Evolutionary conservation across 1,284 basidiomycete genomes (phyloP).

Genomic region (Phaffia rhodozyma): DNA sequence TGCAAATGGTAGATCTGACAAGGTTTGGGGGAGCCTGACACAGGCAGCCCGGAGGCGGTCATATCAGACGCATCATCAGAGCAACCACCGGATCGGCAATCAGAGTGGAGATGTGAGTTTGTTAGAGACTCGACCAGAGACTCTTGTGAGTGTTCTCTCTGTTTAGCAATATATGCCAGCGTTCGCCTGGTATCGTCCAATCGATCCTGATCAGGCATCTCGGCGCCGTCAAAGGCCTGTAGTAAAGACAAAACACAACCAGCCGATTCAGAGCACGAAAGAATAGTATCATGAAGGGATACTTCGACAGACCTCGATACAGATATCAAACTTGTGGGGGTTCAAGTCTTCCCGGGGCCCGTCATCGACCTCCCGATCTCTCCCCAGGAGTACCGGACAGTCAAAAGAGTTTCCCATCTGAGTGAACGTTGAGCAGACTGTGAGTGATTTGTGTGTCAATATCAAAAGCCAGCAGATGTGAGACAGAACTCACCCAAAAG

Average conservation of each 20-base stretch:
- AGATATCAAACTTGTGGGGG: constrained; percentile 29
- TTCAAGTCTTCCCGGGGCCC: constrained; percentile 25
- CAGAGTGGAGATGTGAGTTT: background rate
- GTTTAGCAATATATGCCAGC: constrained; percentile 7
- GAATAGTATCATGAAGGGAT: background rate
- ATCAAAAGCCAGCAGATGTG: background rate
- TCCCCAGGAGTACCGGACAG: constrained; percentile 20
- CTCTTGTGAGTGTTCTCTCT: background rate
- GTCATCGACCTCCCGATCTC: constrained; percentile 2
- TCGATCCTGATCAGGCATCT: constrained; percentile 28
- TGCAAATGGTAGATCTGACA: constrained; percentile 16
- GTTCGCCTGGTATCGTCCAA: constrained; percentile 13
- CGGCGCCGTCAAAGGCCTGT: constrained; percentile 33
- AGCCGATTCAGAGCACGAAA: background rate
- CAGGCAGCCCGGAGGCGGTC: background rate
- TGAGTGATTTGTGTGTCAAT: background rate
- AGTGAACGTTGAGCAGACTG: background rate
- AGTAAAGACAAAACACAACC: background rate
- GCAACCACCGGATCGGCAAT: background rate
- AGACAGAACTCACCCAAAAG: constrained; percentile 39
- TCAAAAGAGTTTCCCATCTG: constrained; percentile 35
- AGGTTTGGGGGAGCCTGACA: background rate
- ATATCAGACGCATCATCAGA: background rate
- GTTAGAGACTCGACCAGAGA: background rate
- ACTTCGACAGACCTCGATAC: constrained; percentile 24